These are phyloP conservation scores for Closterium sp. DNA, from an alignment of 139 green algal species.

Conservation along the genomic window DNA sequence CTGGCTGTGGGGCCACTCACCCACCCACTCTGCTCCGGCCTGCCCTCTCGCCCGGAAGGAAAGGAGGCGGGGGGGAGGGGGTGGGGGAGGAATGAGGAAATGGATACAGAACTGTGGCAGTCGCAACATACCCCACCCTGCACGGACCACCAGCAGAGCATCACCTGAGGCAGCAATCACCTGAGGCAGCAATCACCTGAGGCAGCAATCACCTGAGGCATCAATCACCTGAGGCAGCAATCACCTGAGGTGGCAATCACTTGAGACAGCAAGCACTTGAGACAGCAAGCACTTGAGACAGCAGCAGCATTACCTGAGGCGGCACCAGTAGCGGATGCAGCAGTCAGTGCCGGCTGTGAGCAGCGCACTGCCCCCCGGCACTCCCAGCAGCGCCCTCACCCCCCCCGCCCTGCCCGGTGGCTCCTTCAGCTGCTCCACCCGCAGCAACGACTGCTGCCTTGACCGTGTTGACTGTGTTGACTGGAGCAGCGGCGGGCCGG, in stretches of 20 bases:
- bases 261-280: too few species aligned
- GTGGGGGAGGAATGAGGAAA: too few species aligned
- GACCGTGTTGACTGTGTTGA: neutral
- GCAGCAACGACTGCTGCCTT: neutral
- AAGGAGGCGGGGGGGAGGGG: neutral
- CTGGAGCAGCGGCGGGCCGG: neutral
- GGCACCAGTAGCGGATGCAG: slow-evolving; percentile 43
- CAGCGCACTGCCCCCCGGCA: slow-evolving; percentile 16
- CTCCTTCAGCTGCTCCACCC: slow-evolving; percentile 45
- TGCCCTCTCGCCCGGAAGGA: neutral
- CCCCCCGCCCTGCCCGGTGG: slow-evolving; percentile 12
- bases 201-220: neutral
- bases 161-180: too few species aligned
- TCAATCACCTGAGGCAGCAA: too few species aligned
- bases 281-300: too few species aligned
- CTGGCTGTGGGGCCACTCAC: neutral
- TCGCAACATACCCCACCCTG: too few species aligned
- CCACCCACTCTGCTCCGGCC: too few species aligned
- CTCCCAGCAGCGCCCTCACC: slow-evolving; percentile 23
- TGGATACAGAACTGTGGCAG: too few species aligned
- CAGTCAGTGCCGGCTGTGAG: slow-evolving; percentile 49
- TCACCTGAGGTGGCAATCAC: too few species aligned
- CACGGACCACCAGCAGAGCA: too few species aligned
- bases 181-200: too few species aligned
- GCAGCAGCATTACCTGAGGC: too few species aligned